These are phyloP conservation scores for Diplosphaera chodatii DNA, from an alignment of 139 green algal species.

Conservation along the genomic window DNA sequence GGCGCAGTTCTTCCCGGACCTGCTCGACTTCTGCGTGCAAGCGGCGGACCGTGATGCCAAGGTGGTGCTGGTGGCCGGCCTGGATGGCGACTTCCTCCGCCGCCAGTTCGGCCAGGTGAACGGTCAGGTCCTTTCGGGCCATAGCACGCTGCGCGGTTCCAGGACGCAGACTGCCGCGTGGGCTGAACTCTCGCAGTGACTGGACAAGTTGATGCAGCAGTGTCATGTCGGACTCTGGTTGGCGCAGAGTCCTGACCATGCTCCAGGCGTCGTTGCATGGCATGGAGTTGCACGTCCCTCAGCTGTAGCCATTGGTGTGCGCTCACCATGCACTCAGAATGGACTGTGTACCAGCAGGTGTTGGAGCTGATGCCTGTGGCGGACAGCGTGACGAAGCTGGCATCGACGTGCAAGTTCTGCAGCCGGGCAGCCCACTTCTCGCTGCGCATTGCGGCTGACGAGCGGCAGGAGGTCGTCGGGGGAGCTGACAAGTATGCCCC, in stretches of 20 bases:
- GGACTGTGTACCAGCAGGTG: constrained; percentile 22
- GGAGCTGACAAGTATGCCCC: constrained; percentile 77
- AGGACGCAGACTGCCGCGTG: too few relatives aligned
- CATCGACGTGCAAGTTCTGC: constrained; percentile 60
- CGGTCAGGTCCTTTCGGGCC: too few relatives aligned
- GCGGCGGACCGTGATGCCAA: constrained; percentile 62
- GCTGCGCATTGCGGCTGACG: constrained; percentile 49
- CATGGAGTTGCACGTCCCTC: too few relatives aligned
- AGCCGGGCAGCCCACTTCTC: constrained; percentile 55
- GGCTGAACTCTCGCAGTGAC: too few relatives aligned
- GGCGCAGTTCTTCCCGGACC: constrained; percentile 76
- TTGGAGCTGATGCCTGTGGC: constrained; percentile 67
- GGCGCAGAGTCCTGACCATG: too few relatives aligned
- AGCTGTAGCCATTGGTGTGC: too few relatives aligned
- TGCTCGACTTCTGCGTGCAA: constrained; percentile 53
- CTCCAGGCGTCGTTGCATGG: too few relatives aligned
- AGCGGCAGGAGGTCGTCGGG: constrained; percentile 61
- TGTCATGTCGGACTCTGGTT: too few relatives aligned
- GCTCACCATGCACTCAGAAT: too few relatives aligned
- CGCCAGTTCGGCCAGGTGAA: constrained; percentile 49
- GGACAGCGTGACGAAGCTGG: constrained; percentile 71
- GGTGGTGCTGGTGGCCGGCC: constrained; percentile 55
- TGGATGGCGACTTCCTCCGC: constrained; percentile 68
- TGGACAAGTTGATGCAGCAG: too few relatives aligned
- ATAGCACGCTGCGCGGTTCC: too few relatives aligned